Evolutionary conservation across 495 filamentous ascomycete genomes (phyloP), one percentile per base, ranked within the genome.

Genomic region (Cercophora sp.): DNA sequence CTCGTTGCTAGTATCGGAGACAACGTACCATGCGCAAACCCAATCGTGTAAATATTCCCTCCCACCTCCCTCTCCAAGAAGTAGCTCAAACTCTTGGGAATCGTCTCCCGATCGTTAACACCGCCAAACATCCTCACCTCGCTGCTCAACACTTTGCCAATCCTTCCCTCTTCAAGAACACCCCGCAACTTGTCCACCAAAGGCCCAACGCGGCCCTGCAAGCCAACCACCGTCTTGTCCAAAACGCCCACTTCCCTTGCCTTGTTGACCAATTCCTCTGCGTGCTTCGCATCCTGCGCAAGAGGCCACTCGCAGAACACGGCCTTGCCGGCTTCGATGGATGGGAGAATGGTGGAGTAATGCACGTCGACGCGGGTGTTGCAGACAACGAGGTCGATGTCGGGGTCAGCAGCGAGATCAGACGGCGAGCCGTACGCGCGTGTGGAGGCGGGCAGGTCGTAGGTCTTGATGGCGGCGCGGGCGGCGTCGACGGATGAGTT

Each of bases 291-390:
- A 41, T 70, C 57, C 23, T 70, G 54, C 1, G 69, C 72, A 0
- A 80, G 63, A 10, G 77, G 77, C 84, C 84, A 86, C 59, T 86
- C 84, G 20, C 79, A 69, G 48, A 68, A 85, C 10, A 79, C 76
- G 26, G 70, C 63, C 58, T 85, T 85, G n/a, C 79, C 79, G 0
- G 79, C 79, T 15, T 62, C 48, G 8, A 87, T 39, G 11, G 69
- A 72, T 1, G 79, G 77, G 13, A 44, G 35, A 15, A 63, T 34
- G 6, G 57, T 63, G 6, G 46, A 16, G 43, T 72, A 68, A 59
- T 86, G 84, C 8, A 66, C 68, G 39, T 82, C 79, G 0, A 83
- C 79, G 4, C 79, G 66, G 0, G 79, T 81, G 18, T 60, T 68
- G 47, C 72, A 74, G 27, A 83, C 77, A 2, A 85, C 81, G 11